Evolutionary conservation across 163 green algal genomes (phyloP).

Genomic region (Scenedesmus sp.): DNA sequence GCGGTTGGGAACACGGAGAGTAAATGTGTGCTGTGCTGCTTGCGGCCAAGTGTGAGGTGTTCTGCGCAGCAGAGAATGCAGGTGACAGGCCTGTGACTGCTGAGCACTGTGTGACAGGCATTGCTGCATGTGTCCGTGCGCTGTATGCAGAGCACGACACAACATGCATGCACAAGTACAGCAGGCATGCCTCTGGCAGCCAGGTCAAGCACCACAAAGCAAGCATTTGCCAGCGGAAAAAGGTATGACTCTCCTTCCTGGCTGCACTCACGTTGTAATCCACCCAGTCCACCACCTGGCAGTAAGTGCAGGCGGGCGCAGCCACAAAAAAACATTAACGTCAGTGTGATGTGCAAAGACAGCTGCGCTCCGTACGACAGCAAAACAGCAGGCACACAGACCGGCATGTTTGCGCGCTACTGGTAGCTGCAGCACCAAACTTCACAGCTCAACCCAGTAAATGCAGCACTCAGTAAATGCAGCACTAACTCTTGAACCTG

Average conservation of each 20-base stretch:
- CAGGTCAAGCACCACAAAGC: too few relatives aligned
- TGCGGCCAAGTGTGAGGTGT: too few relatives aligned
- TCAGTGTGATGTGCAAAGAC: not conserved
- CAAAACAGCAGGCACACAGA: not conserved
- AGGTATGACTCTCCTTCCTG: not conserved
- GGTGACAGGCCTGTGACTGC: not conserved
- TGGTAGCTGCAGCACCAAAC: too few relatives aligned
- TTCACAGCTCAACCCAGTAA: not conserved
- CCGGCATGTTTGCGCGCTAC: not conserved
- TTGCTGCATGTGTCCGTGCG: too few relatives aligned
- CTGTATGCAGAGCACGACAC: too few relatives aligned
- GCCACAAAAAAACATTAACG: not conserved
- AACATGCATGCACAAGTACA: too few relatives aligned
- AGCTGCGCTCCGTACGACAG: too few relatives aligned
- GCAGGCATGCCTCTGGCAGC: too few relatives aligned
- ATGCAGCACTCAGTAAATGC: not conserved
- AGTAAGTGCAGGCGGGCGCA: not conserved
- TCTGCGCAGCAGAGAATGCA: too few relatives aligned
- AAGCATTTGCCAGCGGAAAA: too few relatives aligned
- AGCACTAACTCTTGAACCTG: not conserved
- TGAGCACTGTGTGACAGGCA: not conserved
- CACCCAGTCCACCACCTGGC: slow-evolving; percentile 19
- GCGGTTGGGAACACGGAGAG: not conserved
- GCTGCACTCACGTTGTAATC: slow-evolving; percentile 43
- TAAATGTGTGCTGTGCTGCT: not conserved